Evolutionary conservation across 1,284 basidiomycete species (phyloP).

Genomic region (Vanrija humicola): DNA sequence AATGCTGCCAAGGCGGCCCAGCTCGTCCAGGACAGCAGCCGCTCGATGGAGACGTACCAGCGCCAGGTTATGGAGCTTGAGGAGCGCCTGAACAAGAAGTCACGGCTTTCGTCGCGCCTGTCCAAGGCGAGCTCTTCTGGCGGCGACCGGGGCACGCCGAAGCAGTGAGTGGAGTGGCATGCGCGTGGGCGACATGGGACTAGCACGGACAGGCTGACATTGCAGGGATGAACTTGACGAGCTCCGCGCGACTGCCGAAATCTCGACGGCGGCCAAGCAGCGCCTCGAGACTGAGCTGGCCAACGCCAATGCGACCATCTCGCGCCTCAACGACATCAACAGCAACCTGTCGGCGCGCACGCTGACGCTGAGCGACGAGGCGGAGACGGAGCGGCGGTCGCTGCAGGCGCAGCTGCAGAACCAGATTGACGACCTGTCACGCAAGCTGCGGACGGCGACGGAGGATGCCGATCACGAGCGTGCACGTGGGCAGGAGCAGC

Average conservation of each 20-base stretch:
- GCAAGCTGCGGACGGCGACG: constrained; percentile 26
- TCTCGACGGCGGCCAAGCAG: constrained; percentile 61
- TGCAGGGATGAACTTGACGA: background rate
- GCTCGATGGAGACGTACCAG: constrained; percentile 78
- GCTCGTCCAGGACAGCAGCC: constrained; percentile 72
- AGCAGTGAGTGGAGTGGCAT: constrained; percentile 50
- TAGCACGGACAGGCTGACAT: too few species aligned
- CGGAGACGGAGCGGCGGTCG: constrained; percentile 47
- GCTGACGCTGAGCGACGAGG: constrained; percentile 70
- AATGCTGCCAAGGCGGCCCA: constrained; percentile 86
- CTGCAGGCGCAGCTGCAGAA: constrained; percentile 26
- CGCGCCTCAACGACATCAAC: constrained; percentile 71
- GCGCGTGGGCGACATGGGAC: too few species aligned
- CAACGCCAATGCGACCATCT: constrained; percentile 65
- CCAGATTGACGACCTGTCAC: constrained; percentile 35
- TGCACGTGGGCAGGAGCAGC: constrained; percentile 38
- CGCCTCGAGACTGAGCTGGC: constrained; percentile 65
- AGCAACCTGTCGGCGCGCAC: constrained; percentile 66
- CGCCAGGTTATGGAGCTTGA: constrained; percentile 7
- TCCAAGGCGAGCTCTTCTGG: too few species aligned
- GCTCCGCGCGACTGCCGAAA: constrained; percentile 45
- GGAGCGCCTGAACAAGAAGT: constrained; percentile 1
- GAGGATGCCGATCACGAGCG: constrained; percentile 43
- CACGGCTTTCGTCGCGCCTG: too few species aligned
- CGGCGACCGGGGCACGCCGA: background rate